Evolutionary conservation across 2,329 filamentous ascomycete species (phyloP).

Genomic region (Ceratocystis eucalypticola): DNA sequence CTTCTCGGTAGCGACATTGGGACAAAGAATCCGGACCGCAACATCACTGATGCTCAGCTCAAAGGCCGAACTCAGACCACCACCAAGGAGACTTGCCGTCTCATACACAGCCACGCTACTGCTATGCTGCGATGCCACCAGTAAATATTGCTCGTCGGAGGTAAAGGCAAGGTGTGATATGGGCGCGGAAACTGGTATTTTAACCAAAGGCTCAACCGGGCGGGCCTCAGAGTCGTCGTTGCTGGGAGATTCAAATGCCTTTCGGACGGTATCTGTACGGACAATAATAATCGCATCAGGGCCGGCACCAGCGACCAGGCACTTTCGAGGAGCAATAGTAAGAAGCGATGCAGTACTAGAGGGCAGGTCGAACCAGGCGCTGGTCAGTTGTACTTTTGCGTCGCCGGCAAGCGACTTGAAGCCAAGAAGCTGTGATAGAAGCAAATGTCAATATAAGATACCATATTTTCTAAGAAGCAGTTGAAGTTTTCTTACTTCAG

Average conservation of each 20-base stretch:
- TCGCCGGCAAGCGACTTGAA: constrained; percentile 72
- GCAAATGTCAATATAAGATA: constrained; percentile 10
- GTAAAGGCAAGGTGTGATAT: constrained; percentile 86
- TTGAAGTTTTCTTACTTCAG: constrained; percentile 49
- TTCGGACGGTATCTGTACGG: constrained; percentile 62
- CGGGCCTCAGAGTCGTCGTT: constrained; percentile 51
- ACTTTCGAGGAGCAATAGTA: constrained; percentile 64
- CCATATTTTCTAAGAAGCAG: background rate
- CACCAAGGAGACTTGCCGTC: constrained; percentile 51
- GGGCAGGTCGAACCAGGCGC: constrained; percentile 65
- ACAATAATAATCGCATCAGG: constrained; percentile 67
- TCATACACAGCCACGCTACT: constrained; percentile 77
- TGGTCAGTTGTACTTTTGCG: constrained; percentile 67
- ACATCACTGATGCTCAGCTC: constrained; percentile 66
- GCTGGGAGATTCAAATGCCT: constrained; percentile 52
- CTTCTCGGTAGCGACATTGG: constrained; percentile 65
- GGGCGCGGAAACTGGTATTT: constrained; percentile 56
- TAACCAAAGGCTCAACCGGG: constrained; percentile 58
- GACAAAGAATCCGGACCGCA: constrained; percentile 57
- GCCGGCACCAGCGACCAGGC: constrained; percentile 74
- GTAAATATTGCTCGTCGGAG: constrained; percentile 71
- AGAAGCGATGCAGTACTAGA: constrained; percentile 68
- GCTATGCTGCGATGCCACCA: constrained; percentile 68
- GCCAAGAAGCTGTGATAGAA: constrained; percentile 46
- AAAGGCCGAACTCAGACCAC: constrained; percentile 53